Conservation (phyloP, 805 yeast genomes). For the Candida parachauliodes region DNA sequence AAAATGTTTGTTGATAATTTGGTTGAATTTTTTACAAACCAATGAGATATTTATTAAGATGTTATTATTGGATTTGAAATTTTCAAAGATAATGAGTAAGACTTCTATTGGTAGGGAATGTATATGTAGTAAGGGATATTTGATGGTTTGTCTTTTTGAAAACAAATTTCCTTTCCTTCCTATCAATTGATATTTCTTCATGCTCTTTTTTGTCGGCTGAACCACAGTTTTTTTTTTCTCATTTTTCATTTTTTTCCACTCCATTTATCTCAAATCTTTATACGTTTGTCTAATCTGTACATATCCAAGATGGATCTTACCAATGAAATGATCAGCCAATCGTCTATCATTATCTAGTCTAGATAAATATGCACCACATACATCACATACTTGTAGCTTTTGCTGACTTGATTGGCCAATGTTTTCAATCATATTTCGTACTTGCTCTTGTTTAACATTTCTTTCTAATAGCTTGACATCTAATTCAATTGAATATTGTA, state of each 20-base stretch:
- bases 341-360: slow-evolving; percentile 83
- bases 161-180: slow-evolving; percentile 28
- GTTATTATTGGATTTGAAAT: slow-evolving; percentile 17
- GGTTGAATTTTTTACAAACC: slow-evolving; percentile 34
- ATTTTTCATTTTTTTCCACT: slow-evolving; percentile 2
- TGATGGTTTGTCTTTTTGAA: slow-evolving; percentile 9
- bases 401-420: slow-evolving; percentile 86
- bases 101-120: slow-evolving; percentile 44
- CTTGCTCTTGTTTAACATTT: slow-evolving; percentile 50
- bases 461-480: slow-evolving; percentile 46
- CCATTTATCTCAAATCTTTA: slow-evolving; percentile 28
- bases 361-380: slow-evolving; percentile 86
- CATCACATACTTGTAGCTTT: slow-evolving; percentile 83
- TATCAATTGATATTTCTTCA: slow-evolving; percentile 42
- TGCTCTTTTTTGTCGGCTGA: slow-evolving; percentile 33
- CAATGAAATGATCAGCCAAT: slow-evolving; percentile 84
- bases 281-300: slow-evolving; percentile 66
- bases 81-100: slow-evolving; percentile 28
- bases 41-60: slow-evolving; percentile 26
- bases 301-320: slow-evolving; percentile 82
- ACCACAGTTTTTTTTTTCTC: slow-evolving; percentile 17
- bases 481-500: slow-evolving; percentile 46
- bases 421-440: slow-evolving; percentile 61
- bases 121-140: slow-evolving; percentile 30
- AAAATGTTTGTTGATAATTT: slow-evolving; percentile 32